These are phyloP conservation scores for Hypoxylon sp. DNA, from an alignment of 2,329 filamentous ascomycete genomes.

Conservation along the genomic window DNA sequence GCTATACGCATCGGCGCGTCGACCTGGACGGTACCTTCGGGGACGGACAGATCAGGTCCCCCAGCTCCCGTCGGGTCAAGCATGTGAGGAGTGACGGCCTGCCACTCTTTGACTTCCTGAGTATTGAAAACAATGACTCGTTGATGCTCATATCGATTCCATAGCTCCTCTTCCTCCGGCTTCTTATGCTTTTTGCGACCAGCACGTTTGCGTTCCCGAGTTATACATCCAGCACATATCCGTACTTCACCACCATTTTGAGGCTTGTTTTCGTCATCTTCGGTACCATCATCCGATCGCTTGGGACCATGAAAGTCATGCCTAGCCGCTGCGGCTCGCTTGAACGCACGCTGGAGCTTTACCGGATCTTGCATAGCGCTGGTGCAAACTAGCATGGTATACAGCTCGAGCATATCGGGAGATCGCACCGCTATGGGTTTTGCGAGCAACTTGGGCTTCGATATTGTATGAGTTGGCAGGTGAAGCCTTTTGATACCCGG, in stretches of 20 bases:
- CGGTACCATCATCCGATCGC: constrained; percentile 60
- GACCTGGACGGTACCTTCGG: constrained; percentile 79
- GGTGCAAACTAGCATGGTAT: constrained; percentile 88
- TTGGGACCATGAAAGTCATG: constrained; percentile 50
- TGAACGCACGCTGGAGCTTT: constrained; percentile 77
- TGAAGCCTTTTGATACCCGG: constrained; percentile 84
- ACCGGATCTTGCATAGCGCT: constrained; percentile 87
- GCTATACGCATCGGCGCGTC: constrained; percentile 95
- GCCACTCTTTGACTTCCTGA: constrained; percentile 88
- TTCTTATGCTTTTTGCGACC: constrained; percentile 95
- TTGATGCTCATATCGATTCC: constrained; percentile 83
- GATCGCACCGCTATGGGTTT: constrained; percentile 77
- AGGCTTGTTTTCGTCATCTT: constrained; percentile 78
- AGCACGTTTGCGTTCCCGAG: constrained; percentile 90
- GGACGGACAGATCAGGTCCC: constrained; percentile 61
- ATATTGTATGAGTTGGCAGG: constrained; percentile 90
- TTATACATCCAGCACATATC: constrained; percentile 93
- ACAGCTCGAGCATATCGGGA: constrained; percentile 83
- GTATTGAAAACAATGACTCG: constrained; percentile 94
- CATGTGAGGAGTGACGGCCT: constrained; percentile 70
- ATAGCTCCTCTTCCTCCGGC: constrained; percentile 90
- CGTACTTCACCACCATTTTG: constrained; percentile 93
- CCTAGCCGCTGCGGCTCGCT: constrained; percentile 65
- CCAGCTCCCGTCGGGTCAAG: constrained; percentile 62
- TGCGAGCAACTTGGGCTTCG: constrained; percentile 90